Base-by-base conservation (phyloP, 371 early-diverging fungal species). In the Mucor irregularis region DNA sequence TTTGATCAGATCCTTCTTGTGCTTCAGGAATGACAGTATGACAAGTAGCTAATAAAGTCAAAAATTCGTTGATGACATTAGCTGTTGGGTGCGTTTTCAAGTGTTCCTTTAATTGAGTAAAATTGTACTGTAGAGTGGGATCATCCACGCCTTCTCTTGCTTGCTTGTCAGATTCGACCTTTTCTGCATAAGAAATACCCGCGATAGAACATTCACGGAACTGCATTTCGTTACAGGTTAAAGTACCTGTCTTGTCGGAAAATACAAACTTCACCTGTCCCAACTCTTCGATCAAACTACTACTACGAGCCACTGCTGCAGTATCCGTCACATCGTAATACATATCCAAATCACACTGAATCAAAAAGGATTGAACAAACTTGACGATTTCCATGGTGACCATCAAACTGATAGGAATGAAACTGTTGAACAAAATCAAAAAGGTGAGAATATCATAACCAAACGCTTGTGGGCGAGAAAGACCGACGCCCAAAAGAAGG, bases 141-240 rank as follows among this genome's bases (percentile, higher is more conserved):
- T 78, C 78, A 42, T 82, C 83, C 31, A 70, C 71, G 24, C 86
- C 88, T 25, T 88, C 85, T n/a, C 82, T 70, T 7, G 90, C 90
- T 58, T 85, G 85, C 57, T 88, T 89, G 35, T 85, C 78, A 1
- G 90, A 83, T 56, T 91, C 91, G 0, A 91, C 87, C 2, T 79
- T 74, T 42, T 91, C 90, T 0, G 91, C 74, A 72, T 90, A 93
- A 14, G 85, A 84, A 30, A 86, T 58, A 37, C 93, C 93, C 14
- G 83, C 90, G 48, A 93, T 89, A 3, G 88, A 88, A 48, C 86
- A 89, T 65, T 91, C 83, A 30, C 91, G 90, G 69, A 97, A 94
- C 60, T 90, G 89, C 99, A 98, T 98, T 58, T 91, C 86, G 69
- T 98, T 98, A 64, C 93, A 91, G 0, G 99, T 98, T 52, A 98